Evolutionary conservation across 768 basidiomycete genomes (phyloP).

Genomic region (Pleurotus eryngii): DNA sequence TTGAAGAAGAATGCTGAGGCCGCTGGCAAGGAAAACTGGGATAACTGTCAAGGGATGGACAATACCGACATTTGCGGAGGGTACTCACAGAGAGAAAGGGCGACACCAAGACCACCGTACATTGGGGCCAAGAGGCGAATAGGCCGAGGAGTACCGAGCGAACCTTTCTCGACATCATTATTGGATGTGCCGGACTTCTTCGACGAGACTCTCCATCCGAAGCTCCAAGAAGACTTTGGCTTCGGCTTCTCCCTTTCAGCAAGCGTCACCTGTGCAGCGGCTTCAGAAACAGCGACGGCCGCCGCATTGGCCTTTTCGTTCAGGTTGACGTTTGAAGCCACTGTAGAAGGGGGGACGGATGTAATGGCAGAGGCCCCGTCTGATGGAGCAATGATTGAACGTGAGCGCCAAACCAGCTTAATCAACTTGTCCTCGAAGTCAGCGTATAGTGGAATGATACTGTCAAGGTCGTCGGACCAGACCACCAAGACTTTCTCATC

Average conservation of each 20-base stretch:
- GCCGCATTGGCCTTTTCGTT: conserved; percentile 39
- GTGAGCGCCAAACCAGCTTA: conserved; percentile 52
- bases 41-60: conserved; percentile 1
- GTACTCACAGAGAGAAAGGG: conserved; percentile 58
- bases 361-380: conserved; percentile 37
- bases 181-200: conserved; percentile 27
- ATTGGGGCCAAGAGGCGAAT: conserved; percentile 68
- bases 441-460: conserved; percentile 66
- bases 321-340: conserved; percentile 53
- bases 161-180: conserved; percentile 52
- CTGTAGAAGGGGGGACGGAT: conserved; percentile 42
- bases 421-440: conserved; percentile 72
- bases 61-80: neutral
- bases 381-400: conserved; percentile 27
- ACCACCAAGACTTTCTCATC: conserved; percentile 80
- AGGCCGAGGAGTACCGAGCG: conserved; percentile 32
- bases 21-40: conserved; percentile 68
- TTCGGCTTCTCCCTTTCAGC: conserved; percentile 26
- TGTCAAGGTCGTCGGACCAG: conserved; percentile 83
- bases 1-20: conserved; percentile 52
- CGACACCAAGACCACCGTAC: conserved; percentile 69
- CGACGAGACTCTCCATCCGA: conserved; percentile 40
- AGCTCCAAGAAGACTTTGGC: conserved; percentile 19
- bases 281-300: conserved; percentile 25
- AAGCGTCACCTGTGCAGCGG: conserved; percentile 27